A percentile compares a stretch with the other conserved stretches of the same genome.
Evolutionary conservation across 805 yeast species (phyloP).

Genomic region (Myxozyma monticola): DNA sequence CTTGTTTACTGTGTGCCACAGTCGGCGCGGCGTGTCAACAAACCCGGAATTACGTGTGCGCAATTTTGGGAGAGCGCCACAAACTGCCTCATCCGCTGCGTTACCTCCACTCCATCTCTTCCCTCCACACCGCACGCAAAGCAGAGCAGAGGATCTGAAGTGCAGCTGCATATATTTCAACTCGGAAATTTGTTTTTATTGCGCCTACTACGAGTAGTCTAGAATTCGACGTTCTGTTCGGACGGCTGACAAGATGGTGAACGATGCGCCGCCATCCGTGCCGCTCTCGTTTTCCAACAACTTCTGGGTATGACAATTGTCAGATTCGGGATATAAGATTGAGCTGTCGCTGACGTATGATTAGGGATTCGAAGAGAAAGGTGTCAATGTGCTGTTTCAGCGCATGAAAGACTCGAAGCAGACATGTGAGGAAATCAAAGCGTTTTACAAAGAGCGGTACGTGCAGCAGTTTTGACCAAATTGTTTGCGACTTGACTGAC

Average conservation of each 20-base stretch:
- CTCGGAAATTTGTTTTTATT: too few species aligned
- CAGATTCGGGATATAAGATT: background rate
- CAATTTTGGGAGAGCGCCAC: too few species aligned
- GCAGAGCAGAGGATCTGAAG: too few species aligned
- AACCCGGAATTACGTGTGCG: too few species aligned
- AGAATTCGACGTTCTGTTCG: too few species aligned
- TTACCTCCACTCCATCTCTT: too few species aligned
- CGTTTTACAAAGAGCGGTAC: conserved; percentile 52
- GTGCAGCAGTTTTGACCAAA: conserved; percentile 32
- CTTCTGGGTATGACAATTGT: conserved; percentile 30
- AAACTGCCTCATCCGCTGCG: too few species aligned
- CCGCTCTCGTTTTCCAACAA: conserved; percentile 32
- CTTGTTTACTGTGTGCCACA: too few species aligned
- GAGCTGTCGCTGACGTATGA: background rate
- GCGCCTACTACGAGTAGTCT: too few species aligned
- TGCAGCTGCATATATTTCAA: too few species aligned
- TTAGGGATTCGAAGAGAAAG: conserved; percentile 57
- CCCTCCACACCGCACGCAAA: too few species aligned
- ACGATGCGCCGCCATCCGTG: conserved; percentile 26
- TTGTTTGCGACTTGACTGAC: conserved; percentile 46
- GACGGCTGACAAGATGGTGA: conserved; percentile 7
- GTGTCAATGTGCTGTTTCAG: conserved; percentile 55
- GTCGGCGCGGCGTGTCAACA: too few species aligned
- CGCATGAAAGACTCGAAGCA: conserved; percentile 60
- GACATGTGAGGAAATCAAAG: conserved; percentile 54